Evolutionary conservation across 306 rosid species (phyloP).

Genomic region (Dalbergia cultrata): DNA sequence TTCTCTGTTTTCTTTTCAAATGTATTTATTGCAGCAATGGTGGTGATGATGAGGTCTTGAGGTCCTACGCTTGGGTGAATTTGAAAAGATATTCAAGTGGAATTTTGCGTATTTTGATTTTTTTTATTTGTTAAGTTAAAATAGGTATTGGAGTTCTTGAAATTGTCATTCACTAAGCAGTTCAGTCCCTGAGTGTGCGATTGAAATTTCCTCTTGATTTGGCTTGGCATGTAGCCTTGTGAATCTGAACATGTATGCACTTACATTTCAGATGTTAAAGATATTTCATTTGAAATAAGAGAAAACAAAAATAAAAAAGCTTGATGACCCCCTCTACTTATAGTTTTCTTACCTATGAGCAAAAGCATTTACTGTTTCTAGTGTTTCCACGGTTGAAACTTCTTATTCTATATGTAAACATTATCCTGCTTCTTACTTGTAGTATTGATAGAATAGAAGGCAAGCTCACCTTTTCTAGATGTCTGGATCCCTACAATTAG

Average conservation of each 20-base stretch:
- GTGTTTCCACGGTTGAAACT: neutral
- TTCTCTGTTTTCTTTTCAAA: too few species aligned
- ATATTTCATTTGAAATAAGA: neutral
- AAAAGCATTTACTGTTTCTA: neutral
- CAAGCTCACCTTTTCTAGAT: neutral
- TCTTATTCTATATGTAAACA: constrained; percentile 7
- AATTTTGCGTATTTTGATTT: too few species aligned
- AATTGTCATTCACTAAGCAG: too few species aligned
- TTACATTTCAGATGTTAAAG: neutral
- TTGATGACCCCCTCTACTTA: neutral
- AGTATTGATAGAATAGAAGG: neutral
- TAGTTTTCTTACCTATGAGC: neutral
- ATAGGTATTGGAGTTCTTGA: too few species aligned
- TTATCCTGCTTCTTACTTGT: neutral
- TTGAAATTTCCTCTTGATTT: neutral
- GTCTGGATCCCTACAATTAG: neutral
- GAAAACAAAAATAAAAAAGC: neutral
- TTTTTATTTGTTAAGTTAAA: too few species aligned
- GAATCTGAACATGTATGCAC: neutral
- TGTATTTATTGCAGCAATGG: too few species aligned
- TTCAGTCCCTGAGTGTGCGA: too few species aligned
- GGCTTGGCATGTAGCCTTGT: neutral
- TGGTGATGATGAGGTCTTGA: too few species aligned
- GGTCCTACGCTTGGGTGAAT: too few species aligned
- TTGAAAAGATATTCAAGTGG: too few species aligned